Percentiles rank a stretch among this genome's conserved stretches.
These are phyloP conservation scores for Millerozyma miso DNA, from an alignment of 805 yeast species.

Conservation along the genomic window DNA sequence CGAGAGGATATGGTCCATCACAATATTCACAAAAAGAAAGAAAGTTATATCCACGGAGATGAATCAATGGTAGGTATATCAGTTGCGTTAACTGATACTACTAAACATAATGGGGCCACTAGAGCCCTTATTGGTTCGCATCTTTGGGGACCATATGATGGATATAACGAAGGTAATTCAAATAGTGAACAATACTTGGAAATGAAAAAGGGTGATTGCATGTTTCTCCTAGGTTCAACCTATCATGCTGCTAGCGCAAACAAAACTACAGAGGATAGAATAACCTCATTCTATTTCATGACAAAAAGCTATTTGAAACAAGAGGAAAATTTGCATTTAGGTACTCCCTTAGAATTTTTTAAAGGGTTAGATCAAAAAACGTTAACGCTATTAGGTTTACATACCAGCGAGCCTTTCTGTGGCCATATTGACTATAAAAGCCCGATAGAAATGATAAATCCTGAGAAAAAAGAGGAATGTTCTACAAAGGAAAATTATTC, in stretches of 20 bases:
- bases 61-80: constrained; percentile 19
- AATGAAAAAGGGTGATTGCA: constrained; percentile 25
- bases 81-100: constrained; percentile 20
- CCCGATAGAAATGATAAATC: constrained; percentile 6
- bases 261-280: constrained; percentile 19
- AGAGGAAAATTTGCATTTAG: constrained; percentile 24
- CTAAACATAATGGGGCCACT: constrained; percentile 27
- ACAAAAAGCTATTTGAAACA: constrained; percentile 21
- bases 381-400: constrained; percentile 10
- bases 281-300: constrained; percentile 22
- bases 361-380: constrained; percentile 10
- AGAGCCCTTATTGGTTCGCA: constrained; percentile 27
- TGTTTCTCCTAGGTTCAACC: constrained; percentile 24
- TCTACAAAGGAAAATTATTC: constrained; percentile 1
- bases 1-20: constrained; percentile 25
- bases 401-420: constrained; percentile 13
- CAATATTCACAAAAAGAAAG: constrained; percentile 13
- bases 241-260: constrained; percentile 29
- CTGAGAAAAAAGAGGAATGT: not conserved
- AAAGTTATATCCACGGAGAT: constrained; percentile 11
- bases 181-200: constrained; percentile 16
- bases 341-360: constrained; percentile 19
- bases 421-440: constrained; percentile 14
- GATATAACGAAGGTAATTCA: constrained; percentile 15
- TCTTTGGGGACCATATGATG: constrained; percentile 20